A percentile compares a stretch with the other conserved stretches of the same genome.
These are phyloP conservation scores for Skeletonema potamos DNA, from an alignment of 108 stramenopile genomes.

Conservation along the genomic window DNA sequence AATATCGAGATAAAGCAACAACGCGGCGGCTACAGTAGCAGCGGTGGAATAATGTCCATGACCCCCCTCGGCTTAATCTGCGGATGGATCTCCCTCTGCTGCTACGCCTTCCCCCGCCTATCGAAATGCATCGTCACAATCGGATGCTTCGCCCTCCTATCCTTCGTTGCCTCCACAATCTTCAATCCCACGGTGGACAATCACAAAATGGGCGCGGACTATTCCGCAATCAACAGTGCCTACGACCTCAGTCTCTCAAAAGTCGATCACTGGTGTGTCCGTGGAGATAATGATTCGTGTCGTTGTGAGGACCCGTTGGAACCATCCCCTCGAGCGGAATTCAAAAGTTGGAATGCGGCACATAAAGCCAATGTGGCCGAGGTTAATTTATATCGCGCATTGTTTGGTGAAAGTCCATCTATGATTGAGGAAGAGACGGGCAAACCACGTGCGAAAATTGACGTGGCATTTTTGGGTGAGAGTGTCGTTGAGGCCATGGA, in stretches of 20 bases:
- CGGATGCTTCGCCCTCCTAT: constrained; percentile 4
- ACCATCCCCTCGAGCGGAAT: constrained; percentile 50
- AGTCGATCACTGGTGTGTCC: constrained; percentile 78
- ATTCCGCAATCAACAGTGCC: constrained; percentile 52
- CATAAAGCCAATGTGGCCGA: constrained; percentile 59
- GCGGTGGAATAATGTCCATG: not conserved
- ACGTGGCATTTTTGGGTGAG: constrained; percentile 83
- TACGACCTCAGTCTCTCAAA: constrained; percentile 65
- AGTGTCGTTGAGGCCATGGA: constrained; percentile 81
- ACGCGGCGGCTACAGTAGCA: not conserved
- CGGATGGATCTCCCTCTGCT: constrained; percentile 4
- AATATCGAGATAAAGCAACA: not conserved
- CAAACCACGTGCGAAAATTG: constrained; percentile 28
- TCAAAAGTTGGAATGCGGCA: constrained; percentile 55
- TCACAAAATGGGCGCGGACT: constrained; percentile 59
- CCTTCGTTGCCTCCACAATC: constrained; percentile 7
- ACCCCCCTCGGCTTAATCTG: constrained; percentile 4
- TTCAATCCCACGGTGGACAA: constrained; percentile 59
- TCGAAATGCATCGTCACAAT: constrained; percentile 22
- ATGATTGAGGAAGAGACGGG: constrained; percentile 22
- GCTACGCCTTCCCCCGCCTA: constrained; percentile 16
- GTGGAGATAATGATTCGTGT: constrained; percentile 66
- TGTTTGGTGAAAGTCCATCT: constrained; percentile 19
- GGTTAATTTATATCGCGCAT: constrained; percentile 33
- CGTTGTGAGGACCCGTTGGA: constrained; percentile 76